phyloP scores from a whole-genome alignment of 306 rosid species.

The Vigna reflexopilosa region DNA sequence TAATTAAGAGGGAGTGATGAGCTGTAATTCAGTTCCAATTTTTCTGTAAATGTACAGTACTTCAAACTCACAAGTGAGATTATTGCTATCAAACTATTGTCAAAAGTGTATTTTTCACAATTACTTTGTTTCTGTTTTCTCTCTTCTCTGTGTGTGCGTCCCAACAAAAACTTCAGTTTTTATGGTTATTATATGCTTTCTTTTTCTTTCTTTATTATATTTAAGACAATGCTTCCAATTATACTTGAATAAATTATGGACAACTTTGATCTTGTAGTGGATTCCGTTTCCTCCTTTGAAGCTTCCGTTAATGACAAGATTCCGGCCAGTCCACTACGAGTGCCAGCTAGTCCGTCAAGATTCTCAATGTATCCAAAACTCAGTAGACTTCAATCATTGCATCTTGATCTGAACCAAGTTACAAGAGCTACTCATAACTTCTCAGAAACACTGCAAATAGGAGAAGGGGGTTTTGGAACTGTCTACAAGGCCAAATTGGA shows the following conservation, averaged over 20 bases:
- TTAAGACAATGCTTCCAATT: slow-evolving; percentile 27
- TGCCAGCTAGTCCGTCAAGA: slow-evolving; percentile 88
- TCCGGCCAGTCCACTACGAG: slow-evolving; percentile 76
- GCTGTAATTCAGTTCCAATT: too few relatives aligned
- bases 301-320: slow-evolving; percentile 63
- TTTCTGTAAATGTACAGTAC: too few relatives aligned
- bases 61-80: too few relatives aligned
- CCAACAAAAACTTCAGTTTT: slow-evolving; percentile 4
- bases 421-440: slow-evolving; percentile 79
- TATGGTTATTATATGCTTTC: slow-evolving; percentile 12
- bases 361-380: slow-evolving; percentile 78
- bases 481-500: slow-evolving; percentile 91
- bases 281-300: slow-evolving; percentile 69
- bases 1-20: too few relatives aligned
- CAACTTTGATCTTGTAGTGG: slow-evolving; percentile 57
- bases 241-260: slow-evolving; percentile 40
- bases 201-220: not conserved
- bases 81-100: too few relatives aligned
- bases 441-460: slow-evolving; percentile 74
- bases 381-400: slow-evolving; percentile 73
- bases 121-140: too few relatives aligned
- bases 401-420: slow-evolving; percentile 78
- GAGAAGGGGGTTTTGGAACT: slow-evolving; percentile 97
- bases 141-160: too few relatives aligned
- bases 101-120: too few relatives aligned